Percentiles rank a stretch among this genome's conserved stretches.
phyloP scores from a whole-genome alignment of 1,139 yeast genomes.

The Wickerhamiella infanticola region DNA sequence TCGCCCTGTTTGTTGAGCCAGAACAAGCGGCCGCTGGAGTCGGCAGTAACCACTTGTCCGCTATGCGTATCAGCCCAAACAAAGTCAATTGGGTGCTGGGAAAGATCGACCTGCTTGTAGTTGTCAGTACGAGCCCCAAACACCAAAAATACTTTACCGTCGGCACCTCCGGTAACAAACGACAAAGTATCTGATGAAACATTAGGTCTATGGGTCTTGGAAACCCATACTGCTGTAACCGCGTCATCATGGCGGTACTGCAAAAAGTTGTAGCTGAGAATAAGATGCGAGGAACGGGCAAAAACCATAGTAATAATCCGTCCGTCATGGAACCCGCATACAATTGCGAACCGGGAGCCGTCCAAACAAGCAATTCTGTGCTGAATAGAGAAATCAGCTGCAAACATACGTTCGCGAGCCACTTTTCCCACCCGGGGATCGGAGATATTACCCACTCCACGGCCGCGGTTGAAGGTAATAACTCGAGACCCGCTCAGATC shows the following conservation, averaged over 20 bases:
- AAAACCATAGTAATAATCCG: conserved; percentile 17
- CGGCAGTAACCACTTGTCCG: neutral
- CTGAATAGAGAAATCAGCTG: conserved; percentile 11
- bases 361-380: conserved; percentile 15
- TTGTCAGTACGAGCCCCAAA: conserved; percentile 14
- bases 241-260: conserved; percentile 15
- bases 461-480: conserved; percentile 16
- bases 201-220: conserved; percentile 17
- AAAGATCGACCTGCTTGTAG: conserved; percentile 3
- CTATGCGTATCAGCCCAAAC: conserved; percentile 22
- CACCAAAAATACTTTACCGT: conserved; percentile 16
- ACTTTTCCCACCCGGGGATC: conserved; percentile 24
- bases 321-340: conserved; percentile 20
- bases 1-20: neutral
- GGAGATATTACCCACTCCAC: conserved; percentile 20
- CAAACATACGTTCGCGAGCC: conserved; percentile 19
- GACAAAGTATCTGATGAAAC: conserved; percentile 6
- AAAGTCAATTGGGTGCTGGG: neutral
- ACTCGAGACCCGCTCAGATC: conserved; percentile 20
- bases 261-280: conserved; percentile 18
- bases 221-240: conserved; percentile 22
- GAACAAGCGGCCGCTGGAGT: neutral
- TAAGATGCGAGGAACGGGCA: conserved; percentile 19
- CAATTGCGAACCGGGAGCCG: conserved; percentile 22
- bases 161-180: conserved; percentile 14